Percentiles rank a stretch among this genome's conserved stretches.
Conservation (phyloP, 1,284 basidiomycete species). For the Cutaneotrichosporon cavernicola region DNA sequence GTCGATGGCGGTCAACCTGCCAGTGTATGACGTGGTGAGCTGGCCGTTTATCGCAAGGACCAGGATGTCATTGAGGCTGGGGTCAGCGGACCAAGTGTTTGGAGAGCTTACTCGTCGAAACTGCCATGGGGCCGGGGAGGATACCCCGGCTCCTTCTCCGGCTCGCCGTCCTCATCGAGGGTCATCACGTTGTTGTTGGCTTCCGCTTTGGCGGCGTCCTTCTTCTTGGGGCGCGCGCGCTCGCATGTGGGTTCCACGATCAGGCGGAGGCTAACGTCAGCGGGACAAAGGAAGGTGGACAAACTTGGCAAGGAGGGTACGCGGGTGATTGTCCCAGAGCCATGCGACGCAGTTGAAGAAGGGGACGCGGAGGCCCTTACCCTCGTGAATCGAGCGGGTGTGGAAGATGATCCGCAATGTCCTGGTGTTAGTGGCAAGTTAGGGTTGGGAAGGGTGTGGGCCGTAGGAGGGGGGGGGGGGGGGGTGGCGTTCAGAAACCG, state of each 20-base stretch:
- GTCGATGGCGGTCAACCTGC: slow-evolving; percentile 23
- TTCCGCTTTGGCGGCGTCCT: slow-evolving; percentile 24
- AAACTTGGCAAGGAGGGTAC: slow-evolving; percentile 37
- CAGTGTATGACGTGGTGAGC: slow-evolving; percentile 21
- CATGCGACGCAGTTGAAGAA: slow-evolving; percentile 32
- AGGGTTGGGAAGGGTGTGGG: background rate
- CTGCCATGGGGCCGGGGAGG: slow-evolving; percentile 37
- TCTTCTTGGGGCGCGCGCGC: slow-evolving; percentile 24
- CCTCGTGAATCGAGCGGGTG: slow-evolving; percentile 40
- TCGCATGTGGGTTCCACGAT: slow-evolving; percentile 37
- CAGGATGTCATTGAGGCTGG: slow-evolving; percentile 33
- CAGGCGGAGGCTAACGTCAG: slow-evolving; percentile 29
- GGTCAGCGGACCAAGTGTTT: background rate
- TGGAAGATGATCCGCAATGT: slow-evolving; percentile 39
- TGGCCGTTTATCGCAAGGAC: slow-evolving; percentile 37
- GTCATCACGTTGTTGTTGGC: slow-evolving; percentile 21
- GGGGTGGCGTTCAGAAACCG: no score
- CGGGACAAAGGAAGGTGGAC: slow-evolving; percentile 8
- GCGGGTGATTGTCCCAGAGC: slow-evolving; percentile 38
- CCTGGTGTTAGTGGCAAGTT: slow-evolving; percentile 16
- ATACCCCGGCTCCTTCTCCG: slow-evolving; percentile 26
- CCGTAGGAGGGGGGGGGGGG: background rate
- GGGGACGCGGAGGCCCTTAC: slow-evolving; percentile 36
- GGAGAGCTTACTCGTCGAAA: slow-evolving; percentile 34
- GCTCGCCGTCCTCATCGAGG: slow-evolving; percentile 30